Conservation (phyloP, 2,329 filamentous ascomycete species). For the Colletotrichum trifolii region DNA sequence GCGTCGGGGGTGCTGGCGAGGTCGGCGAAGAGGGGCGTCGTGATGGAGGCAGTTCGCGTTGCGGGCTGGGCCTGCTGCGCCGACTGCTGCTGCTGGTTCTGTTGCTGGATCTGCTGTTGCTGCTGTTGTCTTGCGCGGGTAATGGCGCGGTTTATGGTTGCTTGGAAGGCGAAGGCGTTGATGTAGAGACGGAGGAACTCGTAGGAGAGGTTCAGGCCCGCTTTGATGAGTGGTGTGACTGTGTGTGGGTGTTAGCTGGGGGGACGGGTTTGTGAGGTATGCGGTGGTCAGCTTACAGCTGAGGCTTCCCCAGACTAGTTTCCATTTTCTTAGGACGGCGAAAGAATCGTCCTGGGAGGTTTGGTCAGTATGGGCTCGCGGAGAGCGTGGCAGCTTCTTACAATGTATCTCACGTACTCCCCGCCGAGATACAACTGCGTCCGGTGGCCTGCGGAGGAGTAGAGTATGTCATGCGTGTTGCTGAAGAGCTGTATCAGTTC, state of each 20-base stretch:
- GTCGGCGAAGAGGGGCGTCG: constrained; percentile 54
- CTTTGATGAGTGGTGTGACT: constrained; percentile 74
- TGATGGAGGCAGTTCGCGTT: constrained; percentile 1
- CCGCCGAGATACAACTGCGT: constrained; percentile 77
- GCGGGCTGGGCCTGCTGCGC: neutral
- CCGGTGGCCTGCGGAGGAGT: constrained; percentile 76
- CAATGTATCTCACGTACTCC: constrained; percentile 78
- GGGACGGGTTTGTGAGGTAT: neutral
- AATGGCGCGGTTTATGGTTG: constrained; percentile 66
- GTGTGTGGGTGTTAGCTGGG: neutral
- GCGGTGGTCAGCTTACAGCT: constrained; percentile 59
- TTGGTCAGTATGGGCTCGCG: neutral
- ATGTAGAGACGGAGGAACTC: constrained; percentile 80
- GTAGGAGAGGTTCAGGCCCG: constrained; percentile 75
- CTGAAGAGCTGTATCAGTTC: constrained; percentile 79
- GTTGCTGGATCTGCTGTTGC: constrained; percentile 16
- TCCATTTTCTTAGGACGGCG: constrained; percentile 76
- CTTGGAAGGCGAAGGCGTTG: constrained; percentile 81
- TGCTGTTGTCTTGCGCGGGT: constrained; percentile 36
- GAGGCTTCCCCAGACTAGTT: constrained; percentile 74
- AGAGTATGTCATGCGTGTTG: constrained; percentile 79
- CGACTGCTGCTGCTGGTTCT: neutral
- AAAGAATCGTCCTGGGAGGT: constrained; percentile 70
- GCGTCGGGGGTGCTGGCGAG: constrained; percentile 71
- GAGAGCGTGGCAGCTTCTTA: constrained; percentile 35